Conservation (phyloP, 2,329 filamentous ascomycete genomes). For the Pseudogymnoascus sp. region DNA sequence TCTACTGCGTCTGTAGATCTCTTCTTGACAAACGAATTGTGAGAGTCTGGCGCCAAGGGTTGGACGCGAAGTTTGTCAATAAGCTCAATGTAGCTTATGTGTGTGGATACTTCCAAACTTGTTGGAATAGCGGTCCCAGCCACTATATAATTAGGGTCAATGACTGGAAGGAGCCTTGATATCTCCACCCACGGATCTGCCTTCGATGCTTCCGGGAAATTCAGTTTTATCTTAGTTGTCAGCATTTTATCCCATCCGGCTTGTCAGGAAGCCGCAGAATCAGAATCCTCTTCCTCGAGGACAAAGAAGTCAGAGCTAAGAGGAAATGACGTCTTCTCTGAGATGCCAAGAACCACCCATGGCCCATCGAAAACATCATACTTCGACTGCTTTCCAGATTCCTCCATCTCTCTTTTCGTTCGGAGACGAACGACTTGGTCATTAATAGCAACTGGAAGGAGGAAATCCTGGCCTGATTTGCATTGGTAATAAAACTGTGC, state of each 20-base stretch:
- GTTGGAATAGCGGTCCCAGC: neutral
- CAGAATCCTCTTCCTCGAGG: neutral
- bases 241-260: constrained; percentile 12
- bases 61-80: neutral
- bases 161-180: neutral
- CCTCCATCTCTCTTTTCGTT: neutral
- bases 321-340: neutral
- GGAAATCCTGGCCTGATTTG: constrained; percentile 1
- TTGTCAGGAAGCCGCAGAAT: neutral
- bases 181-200: constrained; percentile 5
- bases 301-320: neutral
- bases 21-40: neutral
- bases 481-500: neutral
- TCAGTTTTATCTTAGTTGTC: neutral
- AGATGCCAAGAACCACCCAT: constrained; percentile 8
- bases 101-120: constrained; percentile 1
- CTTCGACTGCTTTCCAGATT: constrained; percentile 7
- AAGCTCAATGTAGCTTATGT: neutral
- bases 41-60: neutral
- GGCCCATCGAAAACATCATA: constrained; percentile 12
- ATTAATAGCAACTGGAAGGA: neutral
- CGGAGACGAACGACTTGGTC: neutral
- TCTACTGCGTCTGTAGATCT: neutral
- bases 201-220: neutral
- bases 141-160: neutral